Base-by-base conservation (phyloP, 164 flowering plant species). In the Paratinospora sagittata region DNA sequence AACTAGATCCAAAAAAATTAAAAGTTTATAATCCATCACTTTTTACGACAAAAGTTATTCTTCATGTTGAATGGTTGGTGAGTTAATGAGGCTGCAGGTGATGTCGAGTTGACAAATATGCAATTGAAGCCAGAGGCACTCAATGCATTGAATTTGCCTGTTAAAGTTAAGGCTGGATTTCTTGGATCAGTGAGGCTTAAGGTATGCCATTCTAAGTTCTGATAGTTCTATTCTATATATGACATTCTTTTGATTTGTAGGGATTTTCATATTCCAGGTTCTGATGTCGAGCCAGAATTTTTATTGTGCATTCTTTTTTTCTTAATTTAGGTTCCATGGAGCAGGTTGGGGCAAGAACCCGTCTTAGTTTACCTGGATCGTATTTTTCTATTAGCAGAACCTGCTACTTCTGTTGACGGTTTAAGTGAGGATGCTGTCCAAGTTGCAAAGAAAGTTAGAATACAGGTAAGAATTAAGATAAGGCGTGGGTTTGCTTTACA, bases 61-160 rank as follows among this genome's bases (percentile, higher is more conserved):
- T 65, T 10, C 34, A 14, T 65, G 45, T 27, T 65, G 67, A 34
- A 3, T 17, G 3, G 19, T 65, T 65, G n/a, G n/a, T 65, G 41
- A 23, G 61, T 43, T 55, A 39, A 75, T 65, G 66, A 70, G 49
- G 27, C 61, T 71, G 76, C 89, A 96, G 99, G 99, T 65, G 88
- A 96, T 86, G 99, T 96, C 8, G 96, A 96, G 78, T 81, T 96
- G 64, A 88, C 84, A 61, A 96, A 93, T 83, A 96, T 96, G 99
- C 97, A 96, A 75, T 79, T 96, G 81, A 93, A 90, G 89, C 99
- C 99, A 6, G 99, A 96, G 88, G 99, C 99, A 68, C 89, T 96
- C 39, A 96, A 96, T 87, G 97, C 96, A 67, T 79, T 96, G 61
- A 89, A 96, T 73, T 86, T 96, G 81, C 99, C 99, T 19, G 88